Conservation (phyloP, 345 rosid species). For the Conringia planisiliqua region DNA sequence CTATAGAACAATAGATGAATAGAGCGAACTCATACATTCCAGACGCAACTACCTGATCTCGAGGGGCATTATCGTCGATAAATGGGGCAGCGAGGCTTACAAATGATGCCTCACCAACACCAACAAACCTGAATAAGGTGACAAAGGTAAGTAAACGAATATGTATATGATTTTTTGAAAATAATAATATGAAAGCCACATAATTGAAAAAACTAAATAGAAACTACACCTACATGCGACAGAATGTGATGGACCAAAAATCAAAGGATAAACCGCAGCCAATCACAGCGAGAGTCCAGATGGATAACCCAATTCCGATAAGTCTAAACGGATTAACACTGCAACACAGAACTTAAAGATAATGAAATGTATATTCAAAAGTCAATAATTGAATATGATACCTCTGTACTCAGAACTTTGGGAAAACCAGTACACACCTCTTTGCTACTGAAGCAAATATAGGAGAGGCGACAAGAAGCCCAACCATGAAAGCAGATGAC, state of each 20-base stretch:
- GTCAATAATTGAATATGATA: neutral
- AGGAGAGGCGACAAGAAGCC: conserved; percentile 89
- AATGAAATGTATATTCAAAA: neutral
- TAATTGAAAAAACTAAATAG: neutral
- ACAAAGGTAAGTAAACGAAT: neutral
- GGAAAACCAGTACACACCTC: conserved; percentile 43
- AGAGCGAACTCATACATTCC: neutral
- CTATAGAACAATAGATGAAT: neutral
- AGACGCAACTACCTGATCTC: conserved; percentile 51
- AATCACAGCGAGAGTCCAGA: conserved; percentile 76
- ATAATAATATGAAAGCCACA: neutral
- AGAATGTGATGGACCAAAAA: conserved; percentile 81
- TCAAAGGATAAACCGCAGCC: conserved; percentile 83
- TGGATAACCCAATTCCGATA: conserved; percentile 83
- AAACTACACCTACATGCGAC: conserved; percentile 69
- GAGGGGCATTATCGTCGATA: conserved; percentile 94
- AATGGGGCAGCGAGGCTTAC: conserved; percentile 97
- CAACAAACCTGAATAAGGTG: conserved; percentile 70
- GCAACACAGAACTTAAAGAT: conserved; percentile 30
- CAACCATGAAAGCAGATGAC: conserved; percentile 98
- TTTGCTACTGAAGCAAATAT: conserved; percentile 86
- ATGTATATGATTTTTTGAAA: neutral
- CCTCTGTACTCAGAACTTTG: neutral
- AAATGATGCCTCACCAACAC: conserved; percentile 98
- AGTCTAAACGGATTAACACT: conserved; percentile 91